Conservation (phyloP, 305 asterid genomes). For the Fraxinus angustifolia region DNA sequence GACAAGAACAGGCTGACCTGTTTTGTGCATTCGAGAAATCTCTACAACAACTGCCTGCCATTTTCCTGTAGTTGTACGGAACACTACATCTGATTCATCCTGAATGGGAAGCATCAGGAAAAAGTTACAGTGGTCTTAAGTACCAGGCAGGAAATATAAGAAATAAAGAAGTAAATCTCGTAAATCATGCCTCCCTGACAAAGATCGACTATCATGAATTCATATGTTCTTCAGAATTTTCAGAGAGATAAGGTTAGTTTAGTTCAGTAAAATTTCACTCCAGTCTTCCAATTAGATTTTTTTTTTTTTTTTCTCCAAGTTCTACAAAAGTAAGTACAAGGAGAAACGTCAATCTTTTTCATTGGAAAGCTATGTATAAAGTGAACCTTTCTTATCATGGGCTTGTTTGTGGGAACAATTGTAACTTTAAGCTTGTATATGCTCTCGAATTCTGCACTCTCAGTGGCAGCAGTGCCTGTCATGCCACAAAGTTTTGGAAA, state of each 20-base stretch:
- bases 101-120: constrained; percentile 24
- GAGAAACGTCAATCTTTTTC: constrained; percentile 4
- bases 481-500: constrained; percentile 99
- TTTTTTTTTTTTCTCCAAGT: not conserved
- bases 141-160: constrained; percentile 12
- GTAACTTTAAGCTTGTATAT: constrained; percentile 98
- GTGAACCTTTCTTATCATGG: constrained; percentile 92
- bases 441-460: constrained; percentile 92
- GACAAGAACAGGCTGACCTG: constrained; percentile 95
- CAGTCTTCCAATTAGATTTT: constrained; percentile 6
- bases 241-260: not conserved
- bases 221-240: constrained; percentile 1
- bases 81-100: constrained; percentile 98
- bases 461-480: constrained; percentile 99
- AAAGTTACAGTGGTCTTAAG: constrained; percentile 26
- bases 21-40: constrained; percentile 93
- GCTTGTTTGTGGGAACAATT: constrained; percentile 95
- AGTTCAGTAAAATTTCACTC: not conserved
- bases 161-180: not conserved
- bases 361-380: constrained; percentile 21
- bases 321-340: constrained; percentile 15
- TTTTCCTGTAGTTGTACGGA: constrained; percentile 82
- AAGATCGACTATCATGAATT: constrained; percentile 17
- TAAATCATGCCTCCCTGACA: constrained; percentile 6
- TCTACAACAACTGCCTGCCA: constrained; percentile 97